Conservation (phyloP, 345 rosid genomes). For the Laguncularia racemosa region DNA sequence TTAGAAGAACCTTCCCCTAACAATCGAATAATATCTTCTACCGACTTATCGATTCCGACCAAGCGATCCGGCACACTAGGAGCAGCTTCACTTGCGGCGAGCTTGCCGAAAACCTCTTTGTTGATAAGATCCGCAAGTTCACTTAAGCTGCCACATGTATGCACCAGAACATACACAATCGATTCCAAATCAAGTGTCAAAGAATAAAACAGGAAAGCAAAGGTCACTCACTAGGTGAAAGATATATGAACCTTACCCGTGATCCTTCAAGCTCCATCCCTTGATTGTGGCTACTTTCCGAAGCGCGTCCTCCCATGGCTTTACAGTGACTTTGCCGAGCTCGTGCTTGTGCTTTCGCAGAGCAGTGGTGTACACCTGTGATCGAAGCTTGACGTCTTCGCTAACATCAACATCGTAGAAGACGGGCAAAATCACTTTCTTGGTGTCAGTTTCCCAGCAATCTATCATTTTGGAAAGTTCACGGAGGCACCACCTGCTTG, state of each 20-base stretch:
- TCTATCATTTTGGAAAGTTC: too few species aligned
- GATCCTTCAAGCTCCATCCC: too few species aligned
- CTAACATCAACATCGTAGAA: background rate
- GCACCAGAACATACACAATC: background rate
- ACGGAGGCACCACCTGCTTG: too few species aligned
- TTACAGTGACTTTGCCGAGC: too few species aligned
- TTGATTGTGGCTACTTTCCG: background rate
- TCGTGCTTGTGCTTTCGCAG: background rate
- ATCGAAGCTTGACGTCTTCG: background rate
- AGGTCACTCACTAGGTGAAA: background rate
- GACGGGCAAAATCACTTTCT: too few species aligned
- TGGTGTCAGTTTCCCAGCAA: too few species aligned
- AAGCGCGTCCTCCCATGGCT: conserved; percentile 3
- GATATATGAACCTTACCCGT: background rate
- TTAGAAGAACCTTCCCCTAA: too few species aligned
- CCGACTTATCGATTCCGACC: too few species aligned
- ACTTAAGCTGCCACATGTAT: background rate
- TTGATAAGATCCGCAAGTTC: background rate
- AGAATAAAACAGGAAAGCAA: background rate
- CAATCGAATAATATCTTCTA: too few species aligned
- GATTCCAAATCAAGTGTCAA: background rate
- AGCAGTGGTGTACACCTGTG: background rate
- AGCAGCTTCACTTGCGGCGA: too few species aligned
- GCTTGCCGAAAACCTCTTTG: too few species aligned
- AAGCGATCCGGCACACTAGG: too few species aligned